phyloP scores from a whole-genome alignment of 108 stramenopile genomes.

The Pseudonitzschia multiseries region DNA sequence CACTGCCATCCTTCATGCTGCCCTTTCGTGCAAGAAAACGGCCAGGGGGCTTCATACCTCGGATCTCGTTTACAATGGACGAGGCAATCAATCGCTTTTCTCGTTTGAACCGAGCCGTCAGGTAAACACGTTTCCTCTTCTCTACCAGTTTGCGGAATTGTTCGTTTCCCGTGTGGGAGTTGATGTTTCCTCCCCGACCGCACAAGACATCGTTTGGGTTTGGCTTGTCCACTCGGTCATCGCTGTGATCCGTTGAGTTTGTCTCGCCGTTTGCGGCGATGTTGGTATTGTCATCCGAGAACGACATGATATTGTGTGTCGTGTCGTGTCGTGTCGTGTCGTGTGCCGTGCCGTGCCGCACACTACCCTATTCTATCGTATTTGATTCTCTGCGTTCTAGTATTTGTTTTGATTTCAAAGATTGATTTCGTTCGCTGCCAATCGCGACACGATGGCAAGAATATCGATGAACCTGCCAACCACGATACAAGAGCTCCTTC shows the following conservation, averaged over 20 bases:
- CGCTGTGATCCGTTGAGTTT: not conserved
- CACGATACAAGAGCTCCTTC: too few relatives aligned
- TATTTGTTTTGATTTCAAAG: too few relatives aligned
- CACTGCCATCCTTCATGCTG: slow-evolving; percentile 28
- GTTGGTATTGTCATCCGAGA: not conserved
- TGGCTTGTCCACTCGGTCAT: slow-evolving; percentile 40
- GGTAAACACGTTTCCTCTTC: slow-evolving; percentile 59
- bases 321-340: not conserved
- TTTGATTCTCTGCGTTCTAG: too few relatives aligned
- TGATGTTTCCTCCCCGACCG: slow-evolving; percentile 64
- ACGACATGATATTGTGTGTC: not conserved
- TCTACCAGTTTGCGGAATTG: slow-evolving; percentile 54
- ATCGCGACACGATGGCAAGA: too few relatives aligned
- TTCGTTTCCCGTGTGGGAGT: slow-evolving; percentile 59
- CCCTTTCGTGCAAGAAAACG: slow-evolving; percentile 67
- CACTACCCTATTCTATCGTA: too few relatives aligned
- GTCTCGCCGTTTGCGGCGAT: not conserved
- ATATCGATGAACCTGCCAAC: too few relatives aligned
- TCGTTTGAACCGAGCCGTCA: slow-evolving; percentile 73
- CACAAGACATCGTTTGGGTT: slow-evolving; percentile 63
- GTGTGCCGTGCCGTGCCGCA: not conserved
- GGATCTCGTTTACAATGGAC: slow-evolving; percentile 75
- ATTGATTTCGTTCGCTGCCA: too few relatives aligned
- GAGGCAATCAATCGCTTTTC: slow-evolving; percentile 81
- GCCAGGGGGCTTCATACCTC: slow-evolving; percentile 73